Conservation (phyloP, 2,329 filamentous ascomycete genomes). For the Hansfordia pulvinata region DNA sequence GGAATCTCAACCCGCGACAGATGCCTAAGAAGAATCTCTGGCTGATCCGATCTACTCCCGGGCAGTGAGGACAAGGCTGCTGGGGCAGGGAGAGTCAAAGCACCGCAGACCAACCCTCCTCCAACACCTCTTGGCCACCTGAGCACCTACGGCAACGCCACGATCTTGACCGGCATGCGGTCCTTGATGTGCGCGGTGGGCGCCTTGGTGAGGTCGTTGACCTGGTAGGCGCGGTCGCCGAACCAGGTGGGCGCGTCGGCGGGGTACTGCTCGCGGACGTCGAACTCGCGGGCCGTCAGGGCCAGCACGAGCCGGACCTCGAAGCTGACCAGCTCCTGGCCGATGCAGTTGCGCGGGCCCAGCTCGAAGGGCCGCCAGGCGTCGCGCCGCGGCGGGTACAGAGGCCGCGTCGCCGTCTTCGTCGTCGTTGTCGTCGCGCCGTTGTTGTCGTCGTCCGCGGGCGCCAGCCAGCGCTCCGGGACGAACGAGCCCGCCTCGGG, state of each 20-base stretch:
- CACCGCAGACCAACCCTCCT: too few species aligned
- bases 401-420: too few species aligned
- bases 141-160: too few species aligned
- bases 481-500: conserved; percentile 12
- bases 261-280: conserved; percentile 31
- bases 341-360: conserved; percentile 41
- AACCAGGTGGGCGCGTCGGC: too few species aligned
- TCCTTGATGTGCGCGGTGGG: conserved; percentile 2
- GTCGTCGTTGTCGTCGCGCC: not conserved
- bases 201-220: too few species aligned
- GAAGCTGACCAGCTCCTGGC: conserved; percentile 39
- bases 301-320: conserved; percentile 35
- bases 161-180: not conserved
- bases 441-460: not conserved
- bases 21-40: too few species aligned
- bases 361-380: conserved; percentile 40
- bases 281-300: conserved; percentile 32
- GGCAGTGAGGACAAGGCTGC: too few species aligned
- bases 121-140: conserved; percentile 8
- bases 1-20: too few species aligned
- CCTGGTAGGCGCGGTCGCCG: too few species aligned
- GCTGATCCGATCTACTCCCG: too few species aligned
- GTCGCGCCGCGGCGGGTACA: conserved; percentile 11
- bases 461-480: not conserved
- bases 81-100: too few species aligned